Percentiles rank a stretch among this genome's conserved stretches.
These are phyloP conservation scores for Mortierella sp. DNA, from an alignment of 371 early-diverging fungal species.

Conservation along the genomic window DNA sequence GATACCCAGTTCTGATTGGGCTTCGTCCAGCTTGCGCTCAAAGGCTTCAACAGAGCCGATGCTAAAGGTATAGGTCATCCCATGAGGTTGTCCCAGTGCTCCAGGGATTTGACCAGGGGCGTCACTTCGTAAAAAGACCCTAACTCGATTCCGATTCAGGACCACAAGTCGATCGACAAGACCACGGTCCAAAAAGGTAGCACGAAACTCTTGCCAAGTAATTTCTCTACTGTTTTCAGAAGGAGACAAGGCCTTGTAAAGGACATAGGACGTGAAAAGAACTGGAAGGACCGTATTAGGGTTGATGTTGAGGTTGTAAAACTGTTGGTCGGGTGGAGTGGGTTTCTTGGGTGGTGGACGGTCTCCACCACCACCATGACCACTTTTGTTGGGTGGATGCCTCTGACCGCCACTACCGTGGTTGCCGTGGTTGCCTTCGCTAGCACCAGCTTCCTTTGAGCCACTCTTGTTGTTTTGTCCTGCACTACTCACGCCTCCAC, in stretches of 20 bases:
- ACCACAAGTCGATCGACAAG: conserved; percentile 90
- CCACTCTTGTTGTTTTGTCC: too few species aligned
- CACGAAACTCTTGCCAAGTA: conserved; percentile 94
- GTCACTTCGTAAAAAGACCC: conserved; percentile 82
- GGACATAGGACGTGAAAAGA: conserved; percentile 59
- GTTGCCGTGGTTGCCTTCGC: conserved; percentile 11
- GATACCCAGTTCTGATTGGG: conserved; percentile 93
- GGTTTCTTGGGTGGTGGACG: conserved; percentile 30
- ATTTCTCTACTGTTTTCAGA: conserved; percentile 71
- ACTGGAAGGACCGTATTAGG: conserved; percentile 61
- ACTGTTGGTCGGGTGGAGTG: conserved; percentile 65
- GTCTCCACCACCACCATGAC: conserved; percentile 14
- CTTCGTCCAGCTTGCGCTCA: conserved; percentile 92
- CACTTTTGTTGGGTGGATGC: conserved; percentile 7
- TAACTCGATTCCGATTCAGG: conserved; percentile 84
- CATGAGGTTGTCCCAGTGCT: conserved; percentile 49
- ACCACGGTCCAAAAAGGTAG: conserved; percentile 90
- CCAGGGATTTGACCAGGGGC: conserved; percentile 63
- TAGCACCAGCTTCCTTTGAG: neutral
- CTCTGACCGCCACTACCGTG: conserved; percentile 4
- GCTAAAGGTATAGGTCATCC: conserved; percentile 75
- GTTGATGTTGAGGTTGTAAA: conserved; percentile 57
- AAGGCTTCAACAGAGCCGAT: conserved; percentile 96
- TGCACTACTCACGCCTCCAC: conserved; percentile 3
- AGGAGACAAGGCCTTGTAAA: conserved; percentile 63